A percentile compares a stretch with the other conserved stretches of the same genome.
Conservation (phyloP, 2,329 filamentous ascomycete species). For the Zelopaecilomyces penicillatus region DNA sequence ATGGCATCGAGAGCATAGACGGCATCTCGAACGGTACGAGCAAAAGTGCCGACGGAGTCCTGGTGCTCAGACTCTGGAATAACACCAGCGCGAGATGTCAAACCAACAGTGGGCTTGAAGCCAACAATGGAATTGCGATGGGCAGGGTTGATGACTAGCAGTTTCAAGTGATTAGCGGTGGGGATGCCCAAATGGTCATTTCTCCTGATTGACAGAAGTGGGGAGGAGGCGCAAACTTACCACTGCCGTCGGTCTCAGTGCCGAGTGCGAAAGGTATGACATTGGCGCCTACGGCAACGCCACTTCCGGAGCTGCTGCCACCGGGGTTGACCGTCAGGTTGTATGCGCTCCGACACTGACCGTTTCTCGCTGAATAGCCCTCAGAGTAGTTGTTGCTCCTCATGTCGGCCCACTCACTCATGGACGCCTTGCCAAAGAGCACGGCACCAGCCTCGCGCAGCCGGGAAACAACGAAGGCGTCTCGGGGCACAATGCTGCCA, state of each 20-base stretch:
- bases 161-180: conserved; percentile 5
- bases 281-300: conserved; percentile 55
- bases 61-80: conserved; percentile 61
- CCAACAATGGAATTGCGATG: conserved; percentile 62
- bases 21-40: conserved; percentile 60
- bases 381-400: conserved; percentile 58
- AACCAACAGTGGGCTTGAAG: conserved; percentile 67
- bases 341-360: conserved; percentile 57
- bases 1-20: conserved; percentile 59
- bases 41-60: conserved; percentile 62
- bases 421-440: conserved; percentile 60
- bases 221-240: conserved; percentile 22
- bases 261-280: conserved; percentile 56
- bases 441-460: conserved; percentile 59
- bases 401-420: conserved; percentile 72
- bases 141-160: conserved; percentile 58
- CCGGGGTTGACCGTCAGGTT: conserved; percentile 61
- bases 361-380: conserved; percentile 57
- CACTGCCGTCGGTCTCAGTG: conserved; percentile 65
- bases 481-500: conserved; percentile 57
- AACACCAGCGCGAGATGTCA: conserved; percentile 56
- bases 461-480: conserved; percentile 53
- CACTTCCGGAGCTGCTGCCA: conserved; percentile 60
- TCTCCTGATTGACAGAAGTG: too few species aligned
- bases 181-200: neutral